Evolutionary conservation across 2,329 filamentous ascomycete species (phyloP).

Genomic region (Claviceps spartinae): DNA sequence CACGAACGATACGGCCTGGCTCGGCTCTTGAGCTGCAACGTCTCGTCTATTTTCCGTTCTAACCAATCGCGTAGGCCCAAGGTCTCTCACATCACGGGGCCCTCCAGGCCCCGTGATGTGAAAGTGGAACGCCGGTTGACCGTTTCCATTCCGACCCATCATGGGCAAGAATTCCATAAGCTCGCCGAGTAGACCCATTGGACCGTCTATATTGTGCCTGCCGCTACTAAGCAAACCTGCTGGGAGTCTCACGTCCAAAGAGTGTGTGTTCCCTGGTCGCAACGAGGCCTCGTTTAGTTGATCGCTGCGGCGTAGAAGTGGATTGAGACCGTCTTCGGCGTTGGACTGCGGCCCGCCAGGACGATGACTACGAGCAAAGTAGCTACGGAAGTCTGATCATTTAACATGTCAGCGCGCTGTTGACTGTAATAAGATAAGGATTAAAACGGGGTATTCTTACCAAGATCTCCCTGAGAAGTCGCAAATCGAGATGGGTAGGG

Average conservation of each 20-base stretch:
- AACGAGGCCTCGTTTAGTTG: conserved; percentile 31
- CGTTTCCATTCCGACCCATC: conserved; percentile 28
- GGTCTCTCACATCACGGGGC: conserved; percentile 37
- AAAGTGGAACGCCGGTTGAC: conserved; percentile 43
- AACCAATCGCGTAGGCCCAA: conserved; percentile 26
- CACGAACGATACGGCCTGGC: conserved; percentile 64
- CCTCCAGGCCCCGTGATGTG: conserved; percentile 40
- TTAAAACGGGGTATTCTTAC: conserved; percentile 19
- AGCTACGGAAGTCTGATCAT: conserved; percentile 32
- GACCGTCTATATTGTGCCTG: conserved; percentile 30
- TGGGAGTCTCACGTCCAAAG: conserved; percentile 40
- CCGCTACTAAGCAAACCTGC: conserved; percentile 29
- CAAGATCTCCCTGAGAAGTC: conserved; percentile 39
- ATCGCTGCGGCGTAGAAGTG: conserved; percentile 57
- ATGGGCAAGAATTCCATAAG: conserved; percentile 41
- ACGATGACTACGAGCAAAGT: conserved; percentile 38
- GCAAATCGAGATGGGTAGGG: conserved; percentile 46
- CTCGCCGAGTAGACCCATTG: conserved; percentile 41
- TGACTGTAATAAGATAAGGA: neutral
- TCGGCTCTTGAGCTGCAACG: conserved; percentile 40
- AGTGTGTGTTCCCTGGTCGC: conserved; percentile 34
- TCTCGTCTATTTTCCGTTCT: conserved; percentile 38
- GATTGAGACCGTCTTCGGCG: conserved; percentile 74
- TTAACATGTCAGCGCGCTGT: neutral
- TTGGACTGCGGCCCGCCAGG: conserved; percentile 38